Evolutionary conservation across 2,329 filamentous ascomycete genomes (phyloP), one percentile per base, ranked within the genome.

Genomic region (Botryotinia narcissicola): DNA sequence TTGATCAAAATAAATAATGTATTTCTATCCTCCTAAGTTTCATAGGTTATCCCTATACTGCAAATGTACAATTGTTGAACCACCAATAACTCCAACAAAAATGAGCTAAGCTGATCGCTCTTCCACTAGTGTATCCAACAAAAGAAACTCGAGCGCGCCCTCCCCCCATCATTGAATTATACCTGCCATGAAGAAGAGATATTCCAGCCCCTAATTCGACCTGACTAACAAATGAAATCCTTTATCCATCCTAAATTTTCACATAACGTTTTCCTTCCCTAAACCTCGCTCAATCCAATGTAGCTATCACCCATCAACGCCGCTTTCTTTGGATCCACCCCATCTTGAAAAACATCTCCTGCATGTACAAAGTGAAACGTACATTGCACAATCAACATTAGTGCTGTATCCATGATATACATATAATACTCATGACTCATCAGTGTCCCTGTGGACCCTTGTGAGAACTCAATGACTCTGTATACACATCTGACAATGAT

Each of bases 401-500:
- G 80, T 5, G 80, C 74, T 76, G 82, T 75, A 83, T 87, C 85
- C 72, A 87, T 84, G 40, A 84, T 79, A 75, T 86, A 86, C 12
- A 87, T 73, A 35, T 81, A 85, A 72, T 81, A 81, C 79, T 87
- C 86, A 63, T 84, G 81, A 22, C 77, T 74, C 54, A 86, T 78
- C 12, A 87, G 76, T 63, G 81, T 83, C 1, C 86, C 86, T 29
- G 80, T 76, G 29, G 82, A 80, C 0, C 86, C 86, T 76, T 83
- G 78, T 0, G 80, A 74, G 73, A 86, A 88, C 79, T 88, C 86
- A 16, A 84, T 78, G 18, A 87, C 80, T 44, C 86, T 82, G 71
- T 86, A 86, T 4, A 87, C 74, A 18, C 80, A 84, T 51, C 87
- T 82, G 6, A 86, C 68, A 73, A 88, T 78, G 76, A 88, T 87